Percentiles rank a stretch among this genome's conserved stretches.
phyloP scores from a whole-genome alignment of 148 eudicot species.

The Chenopodium formosanum region DNA sequence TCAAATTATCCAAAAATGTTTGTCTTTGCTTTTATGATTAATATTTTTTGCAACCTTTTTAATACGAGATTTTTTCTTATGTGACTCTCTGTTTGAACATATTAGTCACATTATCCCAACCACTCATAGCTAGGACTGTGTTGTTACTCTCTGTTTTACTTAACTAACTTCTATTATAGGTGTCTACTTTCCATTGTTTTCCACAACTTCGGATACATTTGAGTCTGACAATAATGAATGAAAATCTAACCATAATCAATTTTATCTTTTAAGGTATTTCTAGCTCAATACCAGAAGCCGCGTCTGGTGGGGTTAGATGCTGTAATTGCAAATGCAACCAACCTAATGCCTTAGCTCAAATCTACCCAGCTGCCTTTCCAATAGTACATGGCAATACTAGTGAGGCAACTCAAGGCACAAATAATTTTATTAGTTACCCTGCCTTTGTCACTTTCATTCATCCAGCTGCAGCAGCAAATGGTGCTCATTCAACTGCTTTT shows the following conservation, averaged over 20 bases:
- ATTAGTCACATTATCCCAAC: too few relatives aligned
- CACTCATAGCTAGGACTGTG: too few relatives aligned
- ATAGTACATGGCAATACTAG: too few relatives aligned
- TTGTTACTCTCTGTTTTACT: too few relatives aligned
- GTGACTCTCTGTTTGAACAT: too few relatives aligned
- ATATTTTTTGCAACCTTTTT: too few relatives aligned
- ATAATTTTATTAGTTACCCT: neutral
- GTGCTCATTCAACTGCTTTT: neutral
- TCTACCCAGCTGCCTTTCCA: neutral
- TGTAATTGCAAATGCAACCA: neutral
- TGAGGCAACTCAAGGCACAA: neutral
- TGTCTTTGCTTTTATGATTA: too few relatives aligned
- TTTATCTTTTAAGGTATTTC: neutral
- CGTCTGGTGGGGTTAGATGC: neutral
- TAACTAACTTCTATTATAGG: too few relatives aligned
- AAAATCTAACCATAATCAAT: neutral
- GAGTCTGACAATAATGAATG: neutral
- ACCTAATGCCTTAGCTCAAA: neutral
- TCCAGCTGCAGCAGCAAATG: neutral
- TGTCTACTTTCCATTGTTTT: neutral
- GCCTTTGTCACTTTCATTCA: neutral
- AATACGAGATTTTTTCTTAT: too few relatives aligned
- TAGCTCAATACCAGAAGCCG: neutral
- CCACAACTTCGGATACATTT: too few relatives aligned
- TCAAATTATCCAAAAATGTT: too few relatives aligned